Conservation (phyloP, 208 protist genomes). For the Leptomonas seymouri region DNA sequence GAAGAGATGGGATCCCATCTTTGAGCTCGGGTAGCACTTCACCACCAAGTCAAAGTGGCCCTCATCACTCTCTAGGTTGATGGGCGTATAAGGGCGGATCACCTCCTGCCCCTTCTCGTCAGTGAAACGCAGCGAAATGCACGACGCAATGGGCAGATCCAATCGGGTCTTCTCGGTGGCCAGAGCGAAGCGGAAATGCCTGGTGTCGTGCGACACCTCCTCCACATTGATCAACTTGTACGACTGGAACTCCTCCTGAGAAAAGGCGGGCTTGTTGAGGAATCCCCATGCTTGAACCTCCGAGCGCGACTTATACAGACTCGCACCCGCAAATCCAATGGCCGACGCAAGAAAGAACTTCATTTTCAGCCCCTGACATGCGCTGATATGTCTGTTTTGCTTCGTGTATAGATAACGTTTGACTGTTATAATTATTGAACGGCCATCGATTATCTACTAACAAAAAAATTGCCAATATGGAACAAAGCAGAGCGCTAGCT, state of each 20-base stretch:
- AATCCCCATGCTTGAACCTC: constrained; percentile 29
- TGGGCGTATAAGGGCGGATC: constrained; percentile 78
- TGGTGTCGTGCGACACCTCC: constrained; percentile 65
- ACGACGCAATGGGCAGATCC: constrained; percentile 55
- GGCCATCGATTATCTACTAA: background rate
- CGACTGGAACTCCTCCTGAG: constrained; percentile 54
- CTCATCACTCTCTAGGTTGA: constrained; percentile 53
- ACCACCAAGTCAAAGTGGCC: constrained; percentile 78
- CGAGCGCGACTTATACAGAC: constrained; percentile 34
- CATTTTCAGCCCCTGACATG: constrained; percentile 25
- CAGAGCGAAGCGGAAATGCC: constrained; percentile 70
- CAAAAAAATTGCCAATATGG: constrained; percentile 10
- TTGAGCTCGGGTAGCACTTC: constrained; percentile 84
- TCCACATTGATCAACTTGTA: constrained; percentile 68
- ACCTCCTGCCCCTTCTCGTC: constrained; percentile 70
- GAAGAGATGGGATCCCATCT: constrained; percentile 91
- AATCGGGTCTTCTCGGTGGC: constrained; percentile 37
- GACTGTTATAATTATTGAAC: background rate
- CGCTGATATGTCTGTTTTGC: background rate
- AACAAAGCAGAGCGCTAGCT: background rate
- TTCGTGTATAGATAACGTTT: background rate
- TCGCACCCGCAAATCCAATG: constrained; percentile 37
- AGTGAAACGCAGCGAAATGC: constrained; percentile 65
- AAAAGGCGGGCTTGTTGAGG: constrained; percentile 48
- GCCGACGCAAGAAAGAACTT: constrained; percentile 45